Conservation (phyloP, 2,329 filamentous ascomycete genomes). For the Cordyceps javanica region DNA sequence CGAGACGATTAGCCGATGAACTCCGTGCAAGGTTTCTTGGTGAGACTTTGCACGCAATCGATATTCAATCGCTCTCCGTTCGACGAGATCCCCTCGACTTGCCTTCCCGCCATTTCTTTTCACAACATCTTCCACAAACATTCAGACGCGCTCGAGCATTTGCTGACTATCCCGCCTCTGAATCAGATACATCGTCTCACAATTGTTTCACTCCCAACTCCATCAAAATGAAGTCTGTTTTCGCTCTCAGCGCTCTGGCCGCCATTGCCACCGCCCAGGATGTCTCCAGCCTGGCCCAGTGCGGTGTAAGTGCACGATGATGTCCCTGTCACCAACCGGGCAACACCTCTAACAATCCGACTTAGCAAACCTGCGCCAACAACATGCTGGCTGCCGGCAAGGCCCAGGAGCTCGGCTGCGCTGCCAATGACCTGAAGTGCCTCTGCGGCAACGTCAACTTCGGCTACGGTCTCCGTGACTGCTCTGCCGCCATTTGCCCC, state of each 20-base stretch:
- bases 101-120: background rate
- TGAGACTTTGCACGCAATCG: background rate
- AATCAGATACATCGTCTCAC: constrained; percentile 13
- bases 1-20: too few relatives aligned
- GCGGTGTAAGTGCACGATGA: constrained; percentile 42
- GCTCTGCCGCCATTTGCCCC: constrained; percentile 38
- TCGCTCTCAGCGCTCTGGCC: constrained; percentile 37
- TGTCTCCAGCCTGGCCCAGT: constrained; percentile 37
- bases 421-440: constrained; percentile 34
- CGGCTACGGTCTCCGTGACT: constrained; percentile 45
- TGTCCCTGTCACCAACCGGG: background rate
- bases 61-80: background rate
- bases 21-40: too few relatives aligned
- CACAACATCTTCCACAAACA: background rate
- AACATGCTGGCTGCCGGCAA: constrained; percentile 43
- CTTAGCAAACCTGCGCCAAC: constrained; percentile 42
- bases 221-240: constrained; percentile 46
- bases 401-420: constrained; percentile 41
- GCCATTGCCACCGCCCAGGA: constrained; percentile 36
- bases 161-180: constrained; percentile 18
- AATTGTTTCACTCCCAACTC: constrained; percentile 15
- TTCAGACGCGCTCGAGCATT: background rate
- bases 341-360: constrained; percentile 11
- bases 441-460: constrained; percentile 43
- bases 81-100: background rate